Conservation (phyloP, 1,139 yeast genomes). For the Nakaseomyces sp. region DNA sequence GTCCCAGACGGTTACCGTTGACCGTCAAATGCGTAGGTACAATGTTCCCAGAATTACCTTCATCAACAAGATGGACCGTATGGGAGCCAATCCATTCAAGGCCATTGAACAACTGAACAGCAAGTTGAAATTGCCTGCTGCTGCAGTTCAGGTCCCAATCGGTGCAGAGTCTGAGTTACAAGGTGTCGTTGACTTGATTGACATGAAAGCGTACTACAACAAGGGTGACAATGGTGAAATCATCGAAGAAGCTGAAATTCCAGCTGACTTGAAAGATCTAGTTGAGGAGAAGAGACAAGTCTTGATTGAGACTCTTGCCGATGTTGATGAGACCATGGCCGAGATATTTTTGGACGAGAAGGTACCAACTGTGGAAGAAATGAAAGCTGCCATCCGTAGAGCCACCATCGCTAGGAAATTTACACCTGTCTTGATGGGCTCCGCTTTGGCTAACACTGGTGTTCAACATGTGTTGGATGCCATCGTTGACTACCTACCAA, state of each 20-base stretch:
- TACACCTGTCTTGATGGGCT: conserved; percentile 98
- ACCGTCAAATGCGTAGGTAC: conserved; percentile 97
- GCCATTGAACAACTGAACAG: conserved; percentile 85
- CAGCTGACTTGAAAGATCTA: conserved; percentile 61
- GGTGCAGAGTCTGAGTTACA: conserved; percentile 78
- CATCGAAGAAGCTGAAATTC: conserved; percentile 54
- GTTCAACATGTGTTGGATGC: conserved; percentile 93
- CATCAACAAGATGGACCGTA: conserved; percentile 96
- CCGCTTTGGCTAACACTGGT: conserved; percentile 94
- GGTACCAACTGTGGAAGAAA: conserved; percentile 76
- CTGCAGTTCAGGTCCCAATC: conserved; percentile 95
- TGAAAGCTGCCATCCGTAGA: conserved; percentile 82
- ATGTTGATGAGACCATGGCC: conserved; percentile 95
- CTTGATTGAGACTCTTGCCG: conserved; percentile 89
- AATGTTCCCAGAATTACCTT: conserved; percentile 95
- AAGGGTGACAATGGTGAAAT: conserved; percentile 91
- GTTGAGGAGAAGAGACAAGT: conserved; percentile 78
- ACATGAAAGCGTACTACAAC: conserved; percentile 77
- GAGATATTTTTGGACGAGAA: conserved; percentile 84
- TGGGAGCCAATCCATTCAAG: conserved; percentile 96
- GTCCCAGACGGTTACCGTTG: conserved; percentile 96
- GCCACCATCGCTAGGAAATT: conserved; percentile 94
- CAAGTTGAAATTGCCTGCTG: conserved; percentile 88
- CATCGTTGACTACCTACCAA: conserved; percentile 90
- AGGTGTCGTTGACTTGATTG: conserved; percentile 89